Evolutionary conservation across 768 basidiomycete genomes (phyloP).

Genomic region (Macrolepiota dolichaula): DNA sequence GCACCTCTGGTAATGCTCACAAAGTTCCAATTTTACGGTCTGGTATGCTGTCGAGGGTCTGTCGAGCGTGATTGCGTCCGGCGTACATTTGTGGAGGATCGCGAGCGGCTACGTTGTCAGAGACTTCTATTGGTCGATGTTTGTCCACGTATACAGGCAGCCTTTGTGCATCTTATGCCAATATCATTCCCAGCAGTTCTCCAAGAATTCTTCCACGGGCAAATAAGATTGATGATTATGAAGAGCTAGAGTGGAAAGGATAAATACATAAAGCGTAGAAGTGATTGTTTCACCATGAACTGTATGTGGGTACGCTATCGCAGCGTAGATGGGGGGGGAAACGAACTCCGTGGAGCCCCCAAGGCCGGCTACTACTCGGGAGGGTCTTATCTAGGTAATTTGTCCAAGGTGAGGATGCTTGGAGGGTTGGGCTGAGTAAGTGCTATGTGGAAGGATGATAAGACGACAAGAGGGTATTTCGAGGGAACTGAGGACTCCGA

Average conservation of each 20-base stretch:
- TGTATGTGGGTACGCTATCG: neutral
- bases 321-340: neutral
- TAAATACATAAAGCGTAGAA: neutral
- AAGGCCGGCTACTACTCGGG: neutral
- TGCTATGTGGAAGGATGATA: neutral
- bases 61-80: conserved; percentile 31
- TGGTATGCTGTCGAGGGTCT: conserved; percentile 16
- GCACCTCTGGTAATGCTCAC: conserved; percentile 28
- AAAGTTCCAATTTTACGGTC: conserved; percentile 33
- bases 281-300: neutral
- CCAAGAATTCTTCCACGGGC: conserved; percentile 14
- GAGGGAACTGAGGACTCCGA: neutral
- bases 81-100: conserved; percentile 33
- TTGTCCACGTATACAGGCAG: neutral
- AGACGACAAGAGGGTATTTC: neutral
- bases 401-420: neutral
- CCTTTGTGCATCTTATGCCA: conserved; percentile 18
- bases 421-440: neutral
- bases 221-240: conserved; percentile 1
- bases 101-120: neutral
- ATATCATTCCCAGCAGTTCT: neutral
- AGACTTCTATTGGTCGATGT: neutral
- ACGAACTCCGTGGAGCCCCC: neutral
- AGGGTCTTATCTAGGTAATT: neutral
- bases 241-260: neutral